phyloP scores from a whole-genome alignment of 345 rosid genomes.

The Hibiscus trionum region DNA sequence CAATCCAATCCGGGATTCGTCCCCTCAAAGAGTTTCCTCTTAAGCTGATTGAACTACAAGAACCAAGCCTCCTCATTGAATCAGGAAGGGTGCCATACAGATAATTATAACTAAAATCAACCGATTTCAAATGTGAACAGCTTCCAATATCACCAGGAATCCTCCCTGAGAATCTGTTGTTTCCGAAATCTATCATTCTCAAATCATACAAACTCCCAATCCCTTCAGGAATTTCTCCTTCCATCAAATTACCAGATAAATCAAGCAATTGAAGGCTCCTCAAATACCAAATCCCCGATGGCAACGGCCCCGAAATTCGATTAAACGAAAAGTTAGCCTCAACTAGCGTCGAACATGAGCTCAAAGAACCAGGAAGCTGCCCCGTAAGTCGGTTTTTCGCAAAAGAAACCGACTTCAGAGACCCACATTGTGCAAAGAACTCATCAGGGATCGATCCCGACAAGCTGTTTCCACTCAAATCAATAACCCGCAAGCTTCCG shows the following conservation, averaged over 20 bases:
- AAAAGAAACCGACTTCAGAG: constrained; percentile 53
- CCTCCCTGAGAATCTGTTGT: constrained; percentile 52
- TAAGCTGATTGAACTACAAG: constrained; percentile 43
- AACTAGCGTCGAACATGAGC: constrained; percentile 47
- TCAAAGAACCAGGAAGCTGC: constrained; percentile 54
- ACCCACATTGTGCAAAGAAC: constrained; percentile 74
- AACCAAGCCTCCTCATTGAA: constrained; percentile 46
- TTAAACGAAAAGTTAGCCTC: constrained; percentile 61
- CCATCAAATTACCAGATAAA: constrained; percentile 56
- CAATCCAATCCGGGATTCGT: constrained; percentile 67
- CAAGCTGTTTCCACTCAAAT: constrained; percentile 59
- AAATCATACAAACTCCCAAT: constrained; percentile 49
- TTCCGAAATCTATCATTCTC: constrained; percentile 38
- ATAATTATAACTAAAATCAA: constrained; percentile 63
- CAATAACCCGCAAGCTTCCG: constrained; percentile 42
- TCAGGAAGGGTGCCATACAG: constrained; percentile 64
- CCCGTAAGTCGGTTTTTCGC: constrained; percentile 65
- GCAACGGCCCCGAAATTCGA: constrained; percentile 61
- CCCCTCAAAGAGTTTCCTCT: constrained; percentile 52
- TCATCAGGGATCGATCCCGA: constrained; percentile 64
- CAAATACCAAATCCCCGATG: constrained; percentile 53
- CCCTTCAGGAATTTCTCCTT: constrained; percentile 55
- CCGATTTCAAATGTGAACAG: constrained; percentile 37
- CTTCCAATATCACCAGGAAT: constrained; percentile 62
- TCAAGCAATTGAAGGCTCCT: constrained; percentile 54